Base-by-base conservation (phyloP, 1,284 basidiomycete genomes). In the Papiliotrema nemorosa region DNA sequence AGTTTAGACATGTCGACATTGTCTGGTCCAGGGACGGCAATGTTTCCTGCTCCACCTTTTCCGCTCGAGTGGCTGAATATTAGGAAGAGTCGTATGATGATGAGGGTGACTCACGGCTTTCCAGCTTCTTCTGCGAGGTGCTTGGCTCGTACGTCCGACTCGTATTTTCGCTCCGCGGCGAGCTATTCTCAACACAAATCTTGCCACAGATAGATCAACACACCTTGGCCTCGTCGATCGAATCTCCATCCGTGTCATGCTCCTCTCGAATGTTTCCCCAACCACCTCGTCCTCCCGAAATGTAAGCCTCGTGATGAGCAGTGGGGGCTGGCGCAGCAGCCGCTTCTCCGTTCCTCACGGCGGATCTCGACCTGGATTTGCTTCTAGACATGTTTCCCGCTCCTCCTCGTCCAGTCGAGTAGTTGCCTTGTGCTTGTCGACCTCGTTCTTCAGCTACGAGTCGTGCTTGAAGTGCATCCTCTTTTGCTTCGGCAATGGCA, bases 371-470 rank as follows among this genome's bases (percentile, higher is more conserved):
- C 50, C 64, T 55, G 14, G 57, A 59, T 34, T 46, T 58, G 40
- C 49, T 49, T 26, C 55, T 57, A 16, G 59, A 49, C 27, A 75
- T 73, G 50, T 72, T 70, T 36, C 74, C 74, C 0, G 58, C 71
- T n/a, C 74, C 74, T 36, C 74, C 74, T 47, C 74, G 63, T 16
- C 74, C 74, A 9, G 67, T 67, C 25, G 70, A 70, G 55, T 65
- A 68, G 4, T 64, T 60, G 3, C 46, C 55, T 18, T 71, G 63
- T 37, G 59, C 63, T 54, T 72, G 64, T 22, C 72, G 58, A 29
- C 72, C 72, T 27, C 74, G 60, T 22, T 64, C 52, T 38, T 76
- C 71, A n/a, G 66, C 64, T 21, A 74, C 58, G 5, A 74, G 57
- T 47, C 63, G 59, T 22, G 69, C 68, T 54, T 72, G 70, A 9